These are phyloP conservation scores for Ceratocystis huliohia DNA, from an alignment of 2,329 filamentous ascomycete species.

Conservation along the genomic window DNA sequence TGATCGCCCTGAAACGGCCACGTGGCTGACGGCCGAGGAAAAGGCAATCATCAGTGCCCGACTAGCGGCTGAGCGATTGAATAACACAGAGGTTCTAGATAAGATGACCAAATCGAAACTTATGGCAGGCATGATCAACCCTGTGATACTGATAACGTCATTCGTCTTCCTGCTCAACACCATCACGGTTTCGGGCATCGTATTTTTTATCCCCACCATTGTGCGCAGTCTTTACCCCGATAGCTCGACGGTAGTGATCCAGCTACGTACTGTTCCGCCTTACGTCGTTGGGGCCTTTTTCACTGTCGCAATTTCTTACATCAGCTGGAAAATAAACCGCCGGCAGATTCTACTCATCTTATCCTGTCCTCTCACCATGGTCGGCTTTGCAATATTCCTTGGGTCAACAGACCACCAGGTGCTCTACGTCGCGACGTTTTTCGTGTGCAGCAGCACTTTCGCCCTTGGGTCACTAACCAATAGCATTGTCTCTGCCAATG, in stretches of 20 bases:
- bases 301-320: slow-evolving; percentile 42
- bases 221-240: slow-evolving; percentile 51
- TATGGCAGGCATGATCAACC: slow-evolving; percentile 45
- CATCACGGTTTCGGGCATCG: slow-evolving; percentile 53
- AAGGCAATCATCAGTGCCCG: slow-evolving; percentile 54
- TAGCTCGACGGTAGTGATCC: slow-evolving; percentile 44
- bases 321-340: slow-evolving; percentile 44
- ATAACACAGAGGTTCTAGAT: slow-evolving; percentile 47
- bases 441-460: slow-evolving; percentile 49
- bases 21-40: slow-evolving; percentile 53
- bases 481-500: slow-evolving; percentile 50
- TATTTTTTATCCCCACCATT: slow-evolving; percentile 54
- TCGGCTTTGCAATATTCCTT: slow-evolving; percentile 53
- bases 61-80: slow-evolving; percentile 53
- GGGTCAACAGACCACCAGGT: slow-evolving; percentile 35
- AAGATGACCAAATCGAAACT: slow-evolving; percentile 46
- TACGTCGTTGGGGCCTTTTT: slow-evolving; percentile 52
- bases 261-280: slow-evolving; percentile 52
- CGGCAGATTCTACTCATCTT: slow-evolving; percentile 44
- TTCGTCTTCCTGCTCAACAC: slow-evolving; percentile 52
- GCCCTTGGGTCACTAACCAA: slow-evolving; percentile 49
- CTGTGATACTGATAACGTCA: slow-evolving; percentile 41
- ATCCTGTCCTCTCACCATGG: slow-evolving; percentile 44
- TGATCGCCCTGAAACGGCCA: slow-evolving; percentile 54
- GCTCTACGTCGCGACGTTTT: slow-evolving; percentile 51